Base-by-base conservation (phyloP, 352 stramenopile genomes). In the Globisporangium canariense region DNA sequence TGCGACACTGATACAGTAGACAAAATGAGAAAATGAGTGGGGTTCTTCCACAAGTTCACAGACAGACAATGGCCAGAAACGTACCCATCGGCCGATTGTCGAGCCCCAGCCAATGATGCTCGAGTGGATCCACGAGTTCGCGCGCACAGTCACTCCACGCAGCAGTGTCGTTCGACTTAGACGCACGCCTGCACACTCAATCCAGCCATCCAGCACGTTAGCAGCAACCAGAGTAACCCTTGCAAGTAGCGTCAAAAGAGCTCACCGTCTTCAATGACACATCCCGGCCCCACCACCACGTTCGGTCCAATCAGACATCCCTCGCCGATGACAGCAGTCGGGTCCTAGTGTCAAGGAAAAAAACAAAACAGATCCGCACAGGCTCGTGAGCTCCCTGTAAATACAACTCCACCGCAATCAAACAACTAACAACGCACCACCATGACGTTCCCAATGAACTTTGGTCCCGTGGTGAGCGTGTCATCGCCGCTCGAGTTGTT, bases 101-200 rank as follows among this genome's bases (percentile, higher is more conserved):
- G 83, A 94, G 14, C 86, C 81, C 89, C 89, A 97, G 55, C 89
- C 89, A 38, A 97, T 89, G 75, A 97, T 96, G 63, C 84, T 93
- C 57, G 86, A 92, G 53, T 91, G 77, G 62, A 96, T 90, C 83
- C 84, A 93, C 56, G 82, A 88, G 69, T 95, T 91, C 11, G 81
- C 73, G 38, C 83, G 79, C 49, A 97, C 83, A 0, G 79, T 91
- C 51, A 93, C 86, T 11, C 74, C 81, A 34, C 83, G 74, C 61
- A 96, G 70, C 41, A 97, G 70, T 58, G 88, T 94, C 58, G 81
- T 90, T 60, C 86, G 78, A 60, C 82, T 90, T 65, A 97, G 65
- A 53, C 88, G 86, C 38, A 94, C 89, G n/a, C 86, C 81, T 90
- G 53, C 10, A 11, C 10, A 14, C 14, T 14, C 9, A 14, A 16